Base-by-base conservation (phyloP, 345 rosid species). In the Sonneratia caseolaris region DNA sequence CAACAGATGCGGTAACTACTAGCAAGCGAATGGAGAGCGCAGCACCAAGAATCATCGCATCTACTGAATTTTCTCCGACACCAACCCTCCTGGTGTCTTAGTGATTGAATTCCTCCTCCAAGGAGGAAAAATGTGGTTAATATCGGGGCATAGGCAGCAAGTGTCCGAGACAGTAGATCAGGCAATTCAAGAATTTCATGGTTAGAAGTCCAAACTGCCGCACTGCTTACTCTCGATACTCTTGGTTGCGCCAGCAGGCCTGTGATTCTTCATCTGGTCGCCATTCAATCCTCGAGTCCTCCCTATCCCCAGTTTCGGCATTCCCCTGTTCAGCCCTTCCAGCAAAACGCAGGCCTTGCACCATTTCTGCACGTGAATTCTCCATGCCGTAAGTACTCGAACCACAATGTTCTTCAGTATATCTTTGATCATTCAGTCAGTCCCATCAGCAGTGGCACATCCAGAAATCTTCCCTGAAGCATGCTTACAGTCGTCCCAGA, bases 291-390 rank as follows among this genome's bases (percentile, higher is more conserved):
- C 89, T 71, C 85, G 81, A 64, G 74, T 77, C 74, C 97, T 82
- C 62, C 93, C 95, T 38, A 94, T 91, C 21, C 98, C 97, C 76
- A 91, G 75, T 83, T 86, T 90, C 35, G 97, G 97, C 81, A 94
- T 78, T 45, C 98, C 98, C 21, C 86, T 84, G 73, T 94, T 95
- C 74, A 95, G 79, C 81, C 96, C 97, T 72, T 91, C 93, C 68
- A 95, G 88, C 81, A 92, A 80, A 70, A 90, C 92, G 74, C 99
- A 92, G 62, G 99, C 97, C 82, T 95, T 92, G 69, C 97, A 90
- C 97, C 95, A 87, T 90, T 87, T 94, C 97, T 94, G 80, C 66
- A 5, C 24, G 55, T 32, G 53, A 21, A 64, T 53, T 66, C n/a
- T 37, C 43, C 24, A 22, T 1, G 10, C 16, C 13, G 6, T 57